These are phyloP conservation scores for Camptophora hylomeconis DNA, from an alignment of 2,329 filamentous ascomycete species.

Conservation along the genomic window DNA sequence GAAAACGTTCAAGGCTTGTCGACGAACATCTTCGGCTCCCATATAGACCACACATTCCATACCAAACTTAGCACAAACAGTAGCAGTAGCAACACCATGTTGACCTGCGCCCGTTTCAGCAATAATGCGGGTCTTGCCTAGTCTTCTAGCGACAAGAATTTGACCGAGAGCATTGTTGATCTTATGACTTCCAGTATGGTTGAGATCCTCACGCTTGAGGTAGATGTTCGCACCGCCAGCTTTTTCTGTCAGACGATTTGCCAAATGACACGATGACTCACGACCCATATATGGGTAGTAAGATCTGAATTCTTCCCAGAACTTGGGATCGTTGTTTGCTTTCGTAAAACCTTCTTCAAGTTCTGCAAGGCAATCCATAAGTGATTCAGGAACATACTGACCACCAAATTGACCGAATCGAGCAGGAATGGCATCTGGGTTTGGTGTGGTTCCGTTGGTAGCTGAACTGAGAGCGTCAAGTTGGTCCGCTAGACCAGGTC, in stretches of 20 bases:
- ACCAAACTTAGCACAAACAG: slow-evolving; percentile 93
- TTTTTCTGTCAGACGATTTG: slow-evolving; percentile 74
- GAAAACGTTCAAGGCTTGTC: slow-evolving; percentile 96
- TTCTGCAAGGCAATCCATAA: slow-evolving; percentile 92
- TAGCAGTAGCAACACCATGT: slow-evolving; percentile 94
- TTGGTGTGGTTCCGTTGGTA: slow-evolving; percentile 31
- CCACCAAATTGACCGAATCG: slow-evolving; percentile 94
- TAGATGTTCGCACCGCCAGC: slow-evolving; percentile 92
- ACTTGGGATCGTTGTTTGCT: slow-evolving; percentile 73
- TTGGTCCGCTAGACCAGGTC: slow-evolving; percentile 64
- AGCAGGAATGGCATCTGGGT: slow-evolving; percentile 53
- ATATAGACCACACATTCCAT: slow-evolving; percentile 98
- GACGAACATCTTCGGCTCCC: slow-evolving; percentile 92
- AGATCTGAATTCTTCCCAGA: slow-evolving; percentile 94
- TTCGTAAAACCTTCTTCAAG: slow-evolving; percentile 83
- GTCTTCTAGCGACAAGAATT: slow-evolving; percentile 66
- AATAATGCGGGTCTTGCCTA: slow-evolving; percentile 95
- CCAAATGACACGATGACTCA: slow-evolving; percentile 80
- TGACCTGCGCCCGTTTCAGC: slow-evolving; percentile 96
- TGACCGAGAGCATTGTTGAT: slow-evolving; percentile 98
- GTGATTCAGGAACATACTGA: slow-evolving; percentile 90
- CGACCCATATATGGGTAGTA: slow-evolving; percentile 97
- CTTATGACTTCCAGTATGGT: slow-evolving; percentile 97
- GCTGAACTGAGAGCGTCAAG: slow-evolving; percentile 60
- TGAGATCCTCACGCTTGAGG: slow-evolving; percentile 93